Evolutionary conservation across 2,329 filamentous ascomycete genomes (phyloP).

Genomic region (Scedosporium boydii): DNA sequence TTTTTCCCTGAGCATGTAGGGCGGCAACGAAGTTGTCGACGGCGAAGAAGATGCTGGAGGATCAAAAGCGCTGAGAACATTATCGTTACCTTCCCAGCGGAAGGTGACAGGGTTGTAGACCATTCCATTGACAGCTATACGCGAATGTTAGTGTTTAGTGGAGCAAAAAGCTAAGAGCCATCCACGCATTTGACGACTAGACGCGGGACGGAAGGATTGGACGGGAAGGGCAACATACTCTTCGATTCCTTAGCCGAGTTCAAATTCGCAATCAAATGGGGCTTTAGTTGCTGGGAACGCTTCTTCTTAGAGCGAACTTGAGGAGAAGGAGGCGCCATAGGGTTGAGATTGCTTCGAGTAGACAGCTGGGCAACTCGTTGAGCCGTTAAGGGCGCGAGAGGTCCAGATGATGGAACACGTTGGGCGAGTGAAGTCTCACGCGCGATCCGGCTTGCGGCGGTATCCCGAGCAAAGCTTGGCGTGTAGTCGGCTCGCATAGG

Average conservation of each 20-base stretch:
- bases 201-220: no score
- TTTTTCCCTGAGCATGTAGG: slow-evolving; percentile 39
- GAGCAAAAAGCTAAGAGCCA: background rate
- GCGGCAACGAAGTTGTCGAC: slow-evolving; percentile 31
- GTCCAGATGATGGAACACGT: slow-evolving; percentile 42
- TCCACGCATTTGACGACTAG: background rate
- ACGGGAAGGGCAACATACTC: slow-evolving; percentile 45
- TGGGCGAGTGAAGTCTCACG: slow-evolving; percentile 53
- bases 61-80: slow-evolving; percentile 71
- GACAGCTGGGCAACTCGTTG: slow-evolving; percentile 45
- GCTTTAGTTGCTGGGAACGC: slow-evolving; percentile 59
- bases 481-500: slow-evolving; percentile 46
- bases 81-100: slow-evolving; percentile 95
- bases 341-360: slow-evolving; percentile 36
- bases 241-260: slow-evolving; percentile 66
- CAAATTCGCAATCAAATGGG: slow-evolving; percentile 82
- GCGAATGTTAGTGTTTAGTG: background rate
- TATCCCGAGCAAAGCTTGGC: slow-evolving; percentile 57
- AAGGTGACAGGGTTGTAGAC: slow-evolving; percentile 81
- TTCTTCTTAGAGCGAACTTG: slow-evolving; percentile 47
- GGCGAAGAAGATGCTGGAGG: slow-evolving; percentile 45
- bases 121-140: slow-evolving; percentile 85
- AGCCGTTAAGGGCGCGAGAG: slow-evolving; percentile 44
- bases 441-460: slow-evolving; percentile 54
- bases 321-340: slow-evolving; percentile 29